phyloP scores from a whole-genome alignment of 345 rosid genomes.

The Arabis alpina region DNA sequence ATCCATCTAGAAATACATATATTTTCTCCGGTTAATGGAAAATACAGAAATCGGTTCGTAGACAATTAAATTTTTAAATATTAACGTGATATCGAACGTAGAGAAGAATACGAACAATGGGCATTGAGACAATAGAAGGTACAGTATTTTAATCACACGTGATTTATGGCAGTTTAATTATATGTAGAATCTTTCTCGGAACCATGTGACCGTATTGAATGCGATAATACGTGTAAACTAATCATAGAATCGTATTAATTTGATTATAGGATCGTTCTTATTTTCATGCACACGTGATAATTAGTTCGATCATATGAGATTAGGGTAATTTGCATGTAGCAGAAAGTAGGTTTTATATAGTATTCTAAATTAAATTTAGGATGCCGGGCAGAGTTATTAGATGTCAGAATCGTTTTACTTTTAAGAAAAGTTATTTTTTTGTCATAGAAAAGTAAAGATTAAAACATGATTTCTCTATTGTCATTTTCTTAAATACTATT shows the following conservation, averaged over 20 bases:
- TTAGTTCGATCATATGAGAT: slow-evolving; percentile 9
- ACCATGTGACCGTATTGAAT: slow-evolving; percentile 34
- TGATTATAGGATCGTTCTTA: slow-evolving; percentile 5
- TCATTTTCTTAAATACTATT: too few species aligned
- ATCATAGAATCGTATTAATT: slow-evolving; percentile 13
- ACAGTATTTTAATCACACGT: slow-evolving; percentile 24
- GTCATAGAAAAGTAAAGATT: neutral
- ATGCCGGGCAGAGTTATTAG: neutral
- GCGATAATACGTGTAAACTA: slow-evolving; percentile 35
- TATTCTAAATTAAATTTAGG: neutral
- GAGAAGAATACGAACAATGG: neutral
- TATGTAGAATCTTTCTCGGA: slow-evolving; percentile 33
- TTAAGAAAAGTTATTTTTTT: neutral
- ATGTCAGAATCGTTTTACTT: neutral
- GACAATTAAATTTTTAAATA: neutral
- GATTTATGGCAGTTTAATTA: slow-evolving; percentile 24
- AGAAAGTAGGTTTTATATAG: neutral
- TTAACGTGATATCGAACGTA: slow-evolving; percentile 7
- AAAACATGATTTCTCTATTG: neutral
- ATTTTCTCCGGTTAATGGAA: neutral
- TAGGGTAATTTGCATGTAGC: slow-evolving; percentile 20
- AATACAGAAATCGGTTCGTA: neutral
- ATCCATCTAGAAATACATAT: neutral
- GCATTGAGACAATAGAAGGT: neutral
- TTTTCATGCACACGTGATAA: slow-evolving; percentile 34